These are phyloP conservation scores for Hypoxylon lenormandii DNA, from an alignment of 495 filamentous ascomycete species.

Conservation along the genomic window DNA sequence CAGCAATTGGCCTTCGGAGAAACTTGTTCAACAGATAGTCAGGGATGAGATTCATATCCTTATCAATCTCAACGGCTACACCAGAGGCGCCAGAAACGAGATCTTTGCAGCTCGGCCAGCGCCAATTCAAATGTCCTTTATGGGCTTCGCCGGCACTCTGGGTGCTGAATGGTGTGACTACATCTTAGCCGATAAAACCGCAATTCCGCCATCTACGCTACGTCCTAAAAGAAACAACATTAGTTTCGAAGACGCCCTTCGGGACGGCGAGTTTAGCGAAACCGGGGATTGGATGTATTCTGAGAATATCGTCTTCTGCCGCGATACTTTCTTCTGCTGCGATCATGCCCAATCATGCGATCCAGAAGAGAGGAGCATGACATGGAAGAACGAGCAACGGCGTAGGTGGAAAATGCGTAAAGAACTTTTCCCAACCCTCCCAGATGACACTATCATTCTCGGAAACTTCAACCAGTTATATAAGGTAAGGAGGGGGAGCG, in stretches of 20 bases:
- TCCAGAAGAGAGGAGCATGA: constrained; percentile 69
- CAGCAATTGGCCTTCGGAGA: constrained; percentile 85
- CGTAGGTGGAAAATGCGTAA: constrained; percentile 94
- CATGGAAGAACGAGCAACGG: constrained; percentile 87
- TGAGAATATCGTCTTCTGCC: constrained; percentile 94
- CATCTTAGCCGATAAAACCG: constrained; percentile 87
- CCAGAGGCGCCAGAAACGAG: constrained; percentile 95
- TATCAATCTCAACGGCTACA: constrained; percentile 97
- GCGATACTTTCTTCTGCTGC: constrained; percentile 98
- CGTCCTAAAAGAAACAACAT: constrained; percentile 80
- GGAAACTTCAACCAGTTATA: constrained; percentile 99
- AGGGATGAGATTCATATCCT: constrained; percentile 95
- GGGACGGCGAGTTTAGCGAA: constrained; percentile 75
- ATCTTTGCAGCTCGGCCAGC: constrained; percentile 95
- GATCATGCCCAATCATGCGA: constrained; percentile 95
- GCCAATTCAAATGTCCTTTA: constrained; percentile 99
- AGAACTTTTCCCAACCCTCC: constrained; percentile 86
- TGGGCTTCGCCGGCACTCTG: constrained; percentile 97
- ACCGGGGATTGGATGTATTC: constrained; percentile 88
- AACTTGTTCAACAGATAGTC: constrained; percentile 87
- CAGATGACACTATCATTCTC: constrained; percentile 88
- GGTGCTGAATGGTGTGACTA: constrained; percentile 99
- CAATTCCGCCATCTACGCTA: constrained; percentile 84
- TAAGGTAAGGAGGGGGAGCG: constrained; percentile 73
- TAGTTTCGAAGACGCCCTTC: constrained; percentile 74